Evolutionary conservation across 345 rosid species (phyloP).

Genomic region (Lumnitzera racemosa): DNA sequence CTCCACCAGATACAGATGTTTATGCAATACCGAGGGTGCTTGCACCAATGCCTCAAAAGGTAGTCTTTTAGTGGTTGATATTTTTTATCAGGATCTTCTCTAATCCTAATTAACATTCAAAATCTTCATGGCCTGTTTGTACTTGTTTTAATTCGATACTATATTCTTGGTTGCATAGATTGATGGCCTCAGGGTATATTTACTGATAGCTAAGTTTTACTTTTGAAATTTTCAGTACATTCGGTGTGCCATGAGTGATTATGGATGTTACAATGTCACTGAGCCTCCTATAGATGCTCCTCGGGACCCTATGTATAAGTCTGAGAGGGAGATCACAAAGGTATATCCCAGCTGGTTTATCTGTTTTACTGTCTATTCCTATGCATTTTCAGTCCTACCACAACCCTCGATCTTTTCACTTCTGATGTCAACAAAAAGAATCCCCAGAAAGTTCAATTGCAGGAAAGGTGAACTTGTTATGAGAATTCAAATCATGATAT

Average conservation of each 20-base stretch:
- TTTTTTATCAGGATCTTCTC: background rate
- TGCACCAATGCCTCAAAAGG: slow-evolving; percentile 91
- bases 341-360: slow-evolving; percentile 23
- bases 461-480: too few relatives aligned
- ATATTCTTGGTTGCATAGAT: too few relatives aligned
- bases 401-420: too few relatives aligned
- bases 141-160: too few relatives aligned
- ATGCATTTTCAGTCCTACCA: background rate
- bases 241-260: slow-evolving; percentile 78
- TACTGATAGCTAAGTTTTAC: background rate
- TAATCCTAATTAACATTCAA: background rate
- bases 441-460: too few relatives aligned
- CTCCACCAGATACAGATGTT: slow-evolving; percentile 89
- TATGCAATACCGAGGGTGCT: slow-evolving; percentile 87
- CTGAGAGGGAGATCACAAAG: slow-evolving; percentile 73
- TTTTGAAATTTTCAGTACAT: slow-evolving; percentile 50
- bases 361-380: background rate
- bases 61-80: slow-evolving; percentile 7
- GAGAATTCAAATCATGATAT: too few relatives aligned
- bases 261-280: slow-evolving; percentile 73
- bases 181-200: too few relatives aligned
- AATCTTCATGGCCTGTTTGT: background rate
- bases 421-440: too few relatives aligned
- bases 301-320: slow-evolving; percentile 77
- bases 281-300: slow-evolving; percentile 93